Evolutionary conservation across 2,329 filamentous ascomycete species (phyloP).

Genomic region (Ceratocystis lukuohia): DNA sequence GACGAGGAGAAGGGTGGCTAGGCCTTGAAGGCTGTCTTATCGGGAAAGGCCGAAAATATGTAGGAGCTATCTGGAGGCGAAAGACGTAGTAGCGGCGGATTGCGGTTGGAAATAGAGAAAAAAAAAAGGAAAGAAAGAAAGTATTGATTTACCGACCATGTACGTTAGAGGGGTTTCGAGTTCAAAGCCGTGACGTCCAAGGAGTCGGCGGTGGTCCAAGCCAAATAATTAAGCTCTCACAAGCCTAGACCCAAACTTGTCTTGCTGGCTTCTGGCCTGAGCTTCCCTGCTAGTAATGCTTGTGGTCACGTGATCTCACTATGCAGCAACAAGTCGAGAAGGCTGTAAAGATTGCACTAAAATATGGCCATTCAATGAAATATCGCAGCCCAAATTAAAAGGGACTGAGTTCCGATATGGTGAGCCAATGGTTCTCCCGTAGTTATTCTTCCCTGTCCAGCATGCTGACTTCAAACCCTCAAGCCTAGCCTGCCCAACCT

Average conservation of each 20-base stretch:
- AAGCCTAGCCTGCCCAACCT: slow-evolving; percentile 80
- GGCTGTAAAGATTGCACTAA: neutral
- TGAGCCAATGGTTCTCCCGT: neutral
- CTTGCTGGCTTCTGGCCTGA: slow-evolving; percentile 17
- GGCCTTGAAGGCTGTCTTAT: neutral
- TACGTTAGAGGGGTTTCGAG: neutral
- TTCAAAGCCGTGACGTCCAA: slow-evolving; percentile 4
- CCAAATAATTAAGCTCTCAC: neutral
- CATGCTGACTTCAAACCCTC: neutral
- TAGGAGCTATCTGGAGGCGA: neutral
- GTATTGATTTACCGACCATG: neutral
- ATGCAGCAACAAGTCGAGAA: neutral
- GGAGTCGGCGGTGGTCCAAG: slow-evolving; percentile 1
- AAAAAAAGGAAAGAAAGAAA: neutral
- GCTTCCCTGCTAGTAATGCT: neutral
- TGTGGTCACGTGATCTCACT: neutral
- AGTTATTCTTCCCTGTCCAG: no score
- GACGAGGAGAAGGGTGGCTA: neutral
- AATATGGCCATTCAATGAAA: neutral
- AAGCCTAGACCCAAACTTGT: slow-evolving; percentile 6
- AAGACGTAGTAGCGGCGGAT: neutral
- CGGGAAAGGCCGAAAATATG: neutral
- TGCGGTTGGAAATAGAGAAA: neutral
- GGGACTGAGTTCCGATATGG: slow-evolving; percentile 9
- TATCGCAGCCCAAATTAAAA: neutral